Percentiles rank a stretch among this genome's conserved stretches.
phyloP scores from a whole-genome alignment of 371 early-diverging fungal species.

The Batkoa obscura region DNA sequence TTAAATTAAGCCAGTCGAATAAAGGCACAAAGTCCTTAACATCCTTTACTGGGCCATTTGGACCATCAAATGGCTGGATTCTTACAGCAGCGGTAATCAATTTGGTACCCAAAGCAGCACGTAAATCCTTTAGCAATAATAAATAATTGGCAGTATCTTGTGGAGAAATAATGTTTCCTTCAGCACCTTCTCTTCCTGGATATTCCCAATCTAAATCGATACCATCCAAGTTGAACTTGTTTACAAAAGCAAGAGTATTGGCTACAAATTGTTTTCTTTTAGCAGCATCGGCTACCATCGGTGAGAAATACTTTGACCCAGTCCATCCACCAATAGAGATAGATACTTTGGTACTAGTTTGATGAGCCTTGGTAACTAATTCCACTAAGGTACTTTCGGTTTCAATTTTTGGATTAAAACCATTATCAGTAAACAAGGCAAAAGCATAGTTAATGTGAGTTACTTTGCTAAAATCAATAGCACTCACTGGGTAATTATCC shows the following conservation, averaged over 20 bases:
- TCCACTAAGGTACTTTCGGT: not conserved
- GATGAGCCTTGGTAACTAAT: constrained; percentile 9
- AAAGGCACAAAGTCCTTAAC: constrained; percentile 30
- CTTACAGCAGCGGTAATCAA: constrained; percentile 51
- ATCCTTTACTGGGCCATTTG: constrained; percentile 30
- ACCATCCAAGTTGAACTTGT: constrained; percentile 22
- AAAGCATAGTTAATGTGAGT: constrained; percentile 19
- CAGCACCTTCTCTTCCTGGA: constrained; percentile 43
- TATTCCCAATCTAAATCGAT: constrained; percentile 50
- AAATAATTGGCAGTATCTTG: constrained; percentile 34
- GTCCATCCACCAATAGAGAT: constrained; percentile 64
- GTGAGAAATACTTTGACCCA: constrained; percentile 37
- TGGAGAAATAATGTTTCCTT: constrained; percentile 31
- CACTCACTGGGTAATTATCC: not conserved
- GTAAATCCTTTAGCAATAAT: constrained; percentile 34
- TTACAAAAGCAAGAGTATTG: constrained; percentile 9
- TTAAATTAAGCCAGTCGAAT: constrained; percentile 33
- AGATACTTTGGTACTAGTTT: constrained; percentile 19
- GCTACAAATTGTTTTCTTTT: constrained; percentile 27
- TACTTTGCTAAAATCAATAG: constrained; percentile 9
- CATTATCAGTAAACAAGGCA: constrained; percentile 10
- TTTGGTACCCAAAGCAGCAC: constrained; percentile 31
- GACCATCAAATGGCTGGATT: constrained; percentile 35
- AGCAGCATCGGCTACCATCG: constrained; percentile 21
- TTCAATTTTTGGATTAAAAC: constrained; percentile 3